Evolutionary conservation across 768 basidiomycete species (phyloP).

Genomic region (Rhodosporidiobolus sp.): DNA sequence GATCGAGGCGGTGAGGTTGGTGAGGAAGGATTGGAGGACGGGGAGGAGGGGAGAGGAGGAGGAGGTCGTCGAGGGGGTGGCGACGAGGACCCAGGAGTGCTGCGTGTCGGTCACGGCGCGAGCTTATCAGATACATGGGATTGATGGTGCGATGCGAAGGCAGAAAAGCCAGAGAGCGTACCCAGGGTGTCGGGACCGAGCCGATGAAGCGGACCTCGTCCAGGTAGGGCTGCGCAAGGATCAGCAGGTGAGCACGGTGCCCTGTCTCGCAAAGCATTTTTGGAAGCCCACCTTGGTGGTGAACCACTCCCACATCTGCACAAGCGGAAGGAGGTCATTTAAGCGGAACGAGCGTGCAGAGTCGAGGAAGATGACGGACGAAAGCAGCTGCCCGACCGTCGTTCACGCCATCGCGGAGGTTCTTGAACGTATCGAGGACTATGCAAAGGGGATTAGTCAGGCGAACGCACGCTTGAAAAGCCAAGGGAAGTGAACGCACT

Average conservation of each 20-base stretch:
- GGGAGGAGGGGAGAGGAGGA: conserved; percentile 18
- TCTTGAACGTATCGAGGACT: conserved; percentile 77
- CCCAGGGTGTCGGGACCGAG: conserved; percentile 73
- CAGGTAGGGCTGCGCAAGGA: conserved; percentile 30
- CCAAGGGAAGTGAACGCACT: conserved; percentile 33
- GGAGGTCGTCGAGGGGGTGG: conserved; percentile 16
- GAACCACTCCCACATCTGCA: conserved; percentile 54
- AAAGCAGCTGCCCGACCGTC: conserved; percentile 82
- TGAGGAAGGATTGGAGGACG: conserved; percentile 60
- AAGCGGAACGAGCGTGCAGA: neutral
- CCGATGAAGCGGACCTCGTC: conserved; percentile 39
- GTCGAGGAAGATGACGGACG: conserved; percentile 49
- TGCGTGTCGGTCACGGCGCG: too few species aligned
- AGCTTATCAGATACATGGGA: too few species aligned
- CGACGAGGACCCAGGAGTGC: conserved; percentile 89
- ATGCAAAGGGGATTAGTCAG: neutral
- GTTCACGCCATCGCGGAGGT: conserved; percentile 78
- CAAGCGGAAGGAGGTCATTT: neutral
- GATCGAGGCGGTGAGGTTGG: conserved; percentile 63
- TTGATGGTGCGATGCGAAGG: too few species aligned
- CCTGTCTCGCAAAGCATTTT: too few species aligned
- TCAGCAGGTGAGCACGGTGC: neutral
- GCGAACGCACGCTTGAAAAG: neutral
- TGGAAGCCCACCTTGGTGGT: conserved; percentile 77
- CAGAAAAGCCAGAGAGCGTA: too few species aligned